Base-by-base conservation (phyloP, 2,329 filamentous ascomycete genomes). In the Fonsecaea pugnacius region DNA sequence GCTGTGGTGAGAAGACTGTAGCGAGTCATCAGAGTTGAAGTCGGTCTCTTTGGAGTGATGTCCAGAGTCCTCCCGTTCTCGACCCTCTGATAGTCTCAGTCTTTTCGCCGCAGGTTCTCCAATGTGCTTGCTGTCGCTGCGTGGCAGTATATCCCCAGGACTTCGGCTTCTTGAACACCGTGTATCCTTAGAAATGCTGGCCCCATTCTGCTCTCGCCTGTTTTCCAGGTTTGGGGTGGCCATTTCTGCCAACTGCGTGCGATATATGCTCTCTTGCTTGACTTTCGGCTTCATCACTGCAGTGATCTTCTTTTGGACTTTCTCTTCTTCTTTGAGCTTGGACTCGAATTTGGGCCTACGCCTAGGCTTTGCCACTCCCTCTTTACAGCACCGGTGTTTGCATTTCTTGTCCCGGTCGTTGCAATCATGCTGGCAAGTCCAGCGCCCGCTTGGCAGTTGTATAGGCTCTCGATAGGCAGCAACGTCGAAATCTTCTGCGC, bases 351-450 rank as follows among this genome's bases (percentile, higher is more conserved):
- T 73, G 8, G 72, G 65, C 62, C 77, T 64, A 73, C 82, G 80
- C 50, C 84, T 79, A 63, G 85, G 87, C 67, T 87, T 91, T 38
- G 90, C 86, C 18, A 90, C 72, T 0, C 91, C 91, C 65, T 91
- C 86, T 27, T 83, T 83, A 71, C 91, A 94, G 71, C 91, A 94
- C 38, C 84, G 75, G 71, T 94, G 91, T 69, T 87, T 90, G 75
- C 91, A 93, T 62, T 71, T 80, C 78, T 73, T 76, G 43, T 74
- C 78, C 69, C 85, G 87, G 69, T 88, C 80, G 70, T 84, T 86
- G 77, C 91, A 93, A 18, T 75, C 75, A 72, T 94, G 91, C 63
- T 89, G 89, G 76, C 91, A 94, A 38, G 83, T 83, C 86, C 88
- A 93, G 71, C 84, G 90, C 0, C 90, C 90, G 71, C 91, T 93